Evolutionary conservation across 1,284 basidiomycete species (phyloP), one percentile per base, ranked within the genome.

Genomic region (Austropuccinia psidii): DNA sequence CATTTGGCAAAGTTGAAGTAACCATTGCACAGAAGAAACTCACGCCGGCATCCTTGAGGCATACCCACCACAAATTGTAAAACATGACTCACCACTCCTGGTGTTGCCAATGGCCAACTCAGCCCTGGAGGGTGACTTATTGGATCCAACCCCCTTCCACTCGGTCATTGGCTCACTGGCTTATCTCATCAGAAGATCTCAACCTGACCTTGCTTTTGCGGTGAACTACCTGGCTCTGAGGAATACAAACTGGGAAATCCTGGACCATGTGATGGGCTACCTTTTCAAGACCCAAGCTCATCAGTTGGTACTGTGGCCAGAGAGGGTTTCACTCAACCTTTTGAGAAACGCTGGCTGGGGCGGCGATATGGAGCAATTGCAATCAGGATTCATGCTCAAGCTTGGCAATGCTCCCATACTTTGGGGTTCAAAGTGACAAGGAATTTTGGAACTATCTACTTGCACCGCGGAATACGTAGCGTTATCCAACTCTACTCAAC

Each of bases 181-280:
- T n/a, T n/a, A n/a, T n/a, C n/a, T n/a, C n/a, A n/a, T n/a, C n/a
- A n/a, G n/a, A 3, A 52, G 50, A 55, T 55, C 19, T 4, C 15
- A 33, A 6, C 66, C 66, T 37, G 66, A 68, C 39, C 45, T 55
- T 24, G 21, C 49, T 2, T 68, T 55, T 43, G 8, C 21, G 43
- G 66, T 68, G 6, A 68, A 68, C 52, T 57, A 55, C 19, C 24
- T 68, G 9, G 49, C 66, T 8, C 5, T 13, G 27, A 55, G 24
- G 13, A 21, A n/a, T 15, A n/a, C 21, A 11, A 21, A 68, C 24
- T 68, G 66, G 66, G 43, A 55, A 19, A 39, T 37, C 3, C 29
- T 68, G 4, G 27, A 55, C n/a, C 39, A 35, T 15, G 13, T 55
- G 19, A 9, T 68, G 17, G 31, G 29, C 13, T 68, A 41, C 29